A percentile compares a stretch with the other conserved stretches of the same genome.
These are phyloP conservation scores for Monosporascus sp. DNA, from an alignment of 2,329 filamentous ascomycete species.

Conservation along the genomic window DNA sequence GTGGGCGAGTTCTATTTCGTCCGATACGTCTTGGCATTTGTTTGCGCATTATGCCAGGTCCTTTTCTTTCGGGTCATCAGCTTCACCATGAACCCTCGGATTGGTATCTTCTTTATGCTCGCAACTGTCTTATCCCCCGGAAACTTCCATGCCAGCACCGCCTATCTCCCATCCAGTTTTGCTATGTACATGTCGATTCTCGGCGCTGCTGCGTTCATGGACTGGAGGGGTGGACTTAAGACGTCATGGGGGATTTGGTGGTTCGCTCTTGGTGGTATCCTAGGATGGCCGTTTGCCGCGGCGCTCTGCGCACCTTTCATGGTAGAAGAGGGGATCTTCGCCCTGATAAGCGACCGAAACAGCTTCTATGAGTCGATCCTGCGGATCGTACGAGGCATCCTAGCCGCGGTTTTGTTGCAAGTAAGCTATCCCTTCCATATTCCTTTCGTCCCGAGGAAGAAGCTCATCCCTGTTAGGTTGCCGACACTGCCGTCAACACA, in stretches of 20 bases:
- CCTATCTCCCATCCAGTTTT: slow-evolving; percentile 90
- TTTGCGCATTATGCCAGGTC: slow-evolving; percentile 78
- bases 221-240: slow-evolving; percentile 74
- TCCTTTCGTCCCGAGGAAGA: background rate
- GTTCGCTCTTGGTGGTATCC: slow-evolving; percentile 77
- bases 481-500: slow-evolving; percentile 68
- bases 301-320: slow-evolving; percentile 78
- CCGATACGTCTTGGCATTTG: slow-evolving; percentile 65
- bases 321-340: slow-evolving; percentile 65
- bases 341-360: slow-evolving; percentile 49
- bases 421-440: slow-evolving; percentile 41
- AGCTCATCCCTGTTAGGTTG: slow-evolving; percentile 40
- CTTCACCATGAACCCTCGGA: slow-evolving; percentile 70
- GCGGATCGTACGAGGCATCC: slow-evolving; percentile 61
- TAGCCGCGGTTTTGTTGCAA: slow-evolving; percentile 62
- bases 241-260: slow-evolving; percentile 82
- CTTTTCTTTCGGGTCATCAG: slow-evolving; percentile 74
- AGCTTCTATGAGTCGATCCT: slow-evolving; percentile 54
- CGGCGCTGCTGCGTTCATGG: slow-evolving; percentile 83
- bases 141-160: slow-evolving; percentile 85
- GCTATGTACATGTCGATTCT: slow-evolving; percentile 93
- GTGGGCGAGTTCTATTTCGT: slow-evolving; percentile 82
- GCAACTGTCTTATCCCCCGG: slow-evolving; percentile 76
- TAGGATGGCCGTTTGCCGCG: slow-evolving; percentile 93
- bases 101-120: slow-evolving; percentile 79